Conservation (phyloP, 1,139 yeast genomes). For the Meyerozyma athensensis region DNA sequence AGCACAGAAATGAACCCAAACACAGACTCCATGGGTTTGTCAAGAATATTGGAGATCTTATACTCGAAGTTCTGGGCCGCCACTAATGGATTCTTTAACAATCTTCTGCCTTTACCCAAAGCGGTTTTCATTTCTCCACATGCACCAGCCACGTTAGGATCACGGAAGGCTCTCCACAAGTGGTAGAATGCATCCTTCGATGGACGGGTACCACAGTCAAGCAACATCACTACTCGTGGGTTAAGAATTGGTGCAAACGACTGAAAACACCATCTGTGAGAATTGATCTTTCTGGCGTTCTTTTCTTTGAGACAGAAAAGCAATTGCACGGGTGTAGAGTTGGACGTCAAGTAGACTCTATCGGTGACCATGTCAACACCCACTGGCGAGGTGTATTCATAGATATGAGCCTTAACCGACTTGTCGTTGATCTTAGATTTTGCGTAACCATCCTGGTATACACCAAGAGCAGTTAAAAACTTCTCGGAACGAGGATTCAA, state of each 20-base stretch:
- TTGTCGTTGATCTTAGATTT: constrained; percentile 70
- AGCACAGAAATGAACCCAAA: constrained; percentile 79
- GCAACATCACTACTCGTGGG: constrained; percentile 65
- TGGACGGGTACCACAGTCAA: constrained; percentile 82
- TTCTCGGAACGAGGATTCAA: constrained; percentile 62
- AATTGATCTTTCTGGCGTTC: constrained; percentile 70
- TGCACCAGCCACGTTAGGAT: constrained; percentile 78
- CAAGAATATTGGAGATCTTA: constrained; percentile 75
- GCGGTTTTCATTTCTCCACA: constrained; percentile 80
- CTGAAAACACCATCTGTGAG: constrained; percentile 83
- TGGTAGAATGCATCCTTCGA: constrained; percentile 67
- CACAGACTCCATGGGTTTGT: constrained; percentile 79
- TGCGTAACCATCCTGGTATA: constrained; percentile 79
- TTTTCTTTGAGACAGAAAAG: constrained; percentile 74
- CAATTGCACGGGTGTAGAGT: constrained; percentile 66
- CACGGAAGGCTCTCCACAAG: constrained; percentile 71
- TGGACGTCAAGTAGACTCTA: constrained; percentile 50
- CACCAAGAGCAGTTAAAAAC: constrained; percentile 67
- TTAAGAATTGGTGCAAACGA: constrained; percentile 68
- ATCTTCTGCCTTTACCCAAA: constrained; percentile 51
- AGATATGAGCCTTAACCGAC: constrained; percentile 66
- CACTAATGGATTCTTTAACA: constrained; percentile 67
- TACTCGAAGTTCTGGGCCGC: constrained; percentile 86
- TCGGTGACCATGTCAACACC: constrained; percentile 64
- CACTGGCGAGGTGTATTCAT: constrained; percentile 76